Base-by-base conservation (phyloP, 2,329 filamentous ascomycete genomes). In the Kalaharituber pfeilii region DNA sequence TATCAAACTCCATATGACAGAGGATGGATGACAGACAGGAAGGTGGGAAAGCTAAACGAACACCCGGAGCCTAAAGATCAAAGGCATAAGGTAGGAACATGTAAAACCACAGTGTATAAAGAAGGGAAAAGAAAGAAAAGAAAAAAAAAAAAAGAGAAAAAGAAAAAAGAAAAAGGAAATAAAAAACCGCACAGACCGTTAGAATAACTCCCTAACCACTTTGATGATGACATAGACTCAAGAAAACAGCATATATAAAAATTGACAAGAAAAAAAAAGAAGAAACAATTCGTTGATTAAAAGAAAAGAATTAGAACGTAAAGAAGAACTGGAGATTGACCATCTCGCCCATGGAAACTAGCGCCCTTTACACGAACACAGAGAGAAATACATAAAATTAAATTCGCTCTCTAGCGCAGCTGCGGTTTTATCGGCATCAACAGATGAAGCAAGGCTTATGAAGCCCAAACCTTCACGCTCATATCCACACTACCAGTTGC, bases 401-500 rank as follows among this genome's bases (percentile, higher is more conserved):
- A 47, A 28, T 9, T 50, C 33, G 30, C 50, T 27, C 15, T 45
- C 51, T 44, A 50, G 28, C 53, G 49, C 28, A 36, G 39, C 45
- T 33, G 30, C 52, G 15, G 24, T 26, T 13, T 26, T 22, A 33
- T 24, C 51, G 4, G 27, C 30, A 33, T 30, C 22, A 15, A 2
- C 6, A 22, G n/a, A 20, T 49, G 33, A 53, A 13, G n/a, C 18
- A 30, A 22, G 36, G 27, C 27, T 26, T 56, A 75, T 53, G 73
- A 73, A 47, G 85, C 84, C 71, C 89, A 93, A 52, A 93, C 78
- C 62, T 84, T 76, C 59, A 93, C 77, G 61, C 80, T 85, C 65
- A 80, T 71, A 70, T 94, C 86, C 55, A 94, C 85, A 66, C 86
- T 85, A 30, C 85, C 86, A 2, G 86, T 93, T 7, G 86, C 87